phyloP scores from a whole-genome alignment of 2,329 filamentous ascomycete genomes.

The Arthrobotrys entomopaga region DNA sequence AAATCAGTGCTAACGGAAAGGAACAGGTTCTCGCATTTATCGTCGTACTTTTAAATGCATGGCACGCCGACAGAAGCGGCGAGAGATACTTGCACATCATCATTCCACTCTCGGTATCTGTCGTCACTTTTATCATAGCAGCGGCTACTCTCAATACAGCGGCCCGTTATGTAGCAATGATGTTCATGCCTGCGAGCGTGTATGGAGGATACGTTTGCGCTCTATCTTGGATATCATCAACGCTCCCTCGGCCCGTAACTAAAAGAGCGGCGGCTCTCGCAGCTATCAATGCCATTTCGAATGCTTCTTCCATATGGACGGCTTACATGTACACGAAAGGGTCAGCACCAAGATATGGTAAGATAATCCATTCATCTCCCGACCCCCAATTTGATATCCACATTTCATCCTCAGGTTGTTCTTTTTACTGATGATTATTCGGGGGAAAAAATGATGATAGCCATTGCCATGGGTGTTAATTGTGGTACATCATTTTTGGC shows the following conservation, averaged over 20 bases:
- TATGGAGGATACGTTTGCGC: constrained; percentile 75
- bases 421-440: neutral
- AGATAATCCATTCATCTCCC: constrained; percentile 10
- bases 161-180: constrained; percentile 75
- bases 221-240: constrained; percentile 79
- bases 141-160: constrained; percentile 71
- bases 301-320: constrained; percentile 76
- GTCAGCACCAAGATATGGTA: constrained; percentile 56
- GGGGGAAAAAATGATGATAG: constrained; percentile 57
- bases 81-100: constrained; percentile 77
- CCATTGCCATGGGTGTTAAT: constrained; percentile 75
- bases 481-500: constrained; percentile 73
- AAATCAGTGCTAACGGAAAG: constrained; percentile 6
- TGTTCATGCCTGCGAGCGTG: constrained; percentile 72
- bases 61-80: constrained; percentile 76
- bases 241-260: constrained; percentile 77
- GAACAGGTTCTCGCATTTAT: constrained; percentile 67
- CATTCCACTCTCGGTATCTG: constrained; percentile 68
- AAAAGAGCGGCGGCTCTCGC: constrained; percentile 79
- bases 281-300: constrained; percentile 78
- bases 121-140: constrained; percentile 74
- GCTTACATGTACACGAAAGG: constrained; percentile 73
- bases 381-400: neutral
- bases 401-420: neutral
- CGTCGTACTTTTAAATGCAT: constrained; percentile 72